phyloP scores from a whole-genome alignment of 73 alveolate species.

The Tetrahymena elliotti region DNA sequence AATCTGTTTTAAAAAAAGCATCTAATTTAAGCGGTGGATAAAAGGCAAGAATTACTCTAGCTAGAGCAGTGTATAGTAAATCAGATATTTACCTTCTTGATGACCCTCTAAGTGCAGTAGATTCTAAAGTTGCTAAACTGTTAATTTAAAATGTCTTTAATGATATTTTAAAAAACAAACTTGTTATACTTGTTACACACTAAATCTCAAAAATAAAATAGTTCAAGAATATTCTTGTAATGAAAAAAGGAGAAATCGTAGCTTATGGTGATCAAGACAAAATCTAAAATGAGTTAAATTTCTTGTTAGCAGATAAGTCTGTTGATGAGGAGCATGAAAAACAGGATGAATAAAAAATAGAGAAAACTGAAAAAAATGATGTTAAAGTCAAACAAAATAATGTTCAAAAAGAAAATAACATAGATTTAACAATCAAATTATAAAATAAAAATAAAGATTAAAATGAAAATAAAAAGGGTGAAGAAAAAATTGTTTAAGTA shows the following conservation, averaged over 20 bases:
- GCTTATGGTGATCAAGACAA: conserved; percentile 11
- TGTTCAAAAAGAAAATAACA: neutral
- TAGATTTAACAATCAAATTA: neutral
- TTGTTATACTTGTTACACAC: conserved; percentile 64
- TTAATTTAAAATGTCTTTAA: conserved; percentile 9
- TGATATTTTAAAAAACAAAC: neutral
- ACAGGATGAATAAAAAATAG: neutral
- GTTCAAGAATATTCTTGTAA: conserved; percentile 25
- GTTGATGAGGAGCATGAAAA: neutral
- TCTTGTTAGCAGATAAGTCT: neutral
- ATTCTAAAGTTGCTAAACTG: conserved; percentile 51
- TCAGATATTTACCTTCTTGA: conserved; percentile 61
- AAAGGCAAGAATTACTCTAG: conserved; percentile 87
- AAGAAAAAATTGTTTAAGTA: neutral
- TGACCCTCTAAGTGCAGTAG: conserved; percentile 72
- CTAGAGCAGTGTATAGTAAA: conserved; percentile 82
- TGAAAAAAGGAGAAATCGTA: conserved; percentile 15
- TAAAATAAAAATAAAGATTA: neutral
- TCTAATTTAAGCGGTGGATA: conserved; percentile 94
- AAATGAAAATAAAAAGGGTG: neutral
- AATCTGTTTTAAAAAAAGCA: neutral
- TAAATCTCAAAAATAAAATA: conserved; percentile 24
- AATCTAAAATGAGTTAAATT: neutral
- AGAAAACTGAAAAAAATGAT: neutral
- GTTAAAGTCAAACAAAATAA: neutral